Evolutionary conservation across 208 protist genomes (phyloP).

Genomic region (Leptomonas seymouri): DNA sequence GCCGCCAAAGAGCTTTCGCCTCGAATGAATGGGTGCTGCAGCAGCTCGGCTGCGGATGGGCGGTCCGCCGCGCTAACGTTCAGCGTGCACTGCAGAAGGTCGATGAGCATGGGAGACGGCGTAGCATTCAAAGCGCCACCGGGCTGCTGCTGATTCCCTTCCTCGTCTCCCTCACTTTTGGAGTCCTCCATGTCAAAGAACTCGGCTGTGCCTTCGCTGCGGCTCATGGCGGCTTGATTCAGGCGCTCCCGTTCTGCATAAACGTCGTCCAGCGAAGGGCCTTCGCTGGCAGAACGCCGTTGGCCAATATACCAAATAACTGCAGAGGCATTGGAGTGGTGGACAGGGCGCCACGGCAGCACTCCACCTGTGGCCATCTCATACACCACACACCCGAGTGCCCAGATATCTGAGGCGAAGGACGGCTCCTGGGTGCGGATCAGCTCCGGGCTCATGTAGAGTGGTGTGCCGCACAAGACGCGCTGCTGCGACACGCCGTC

Average conservation of each 20-base stretch:
- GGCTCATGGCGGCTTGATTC: constrained; percentile 12
- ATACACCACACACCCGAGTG: constrained; percentile 85
- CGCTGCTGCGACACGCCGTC: constrained; percentile 13
- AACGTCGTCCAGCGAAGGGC: constrained; percentile 46
- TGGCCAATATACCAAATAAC: constrained; percentile 76
- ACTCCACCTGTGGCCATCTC: constrained; percentile 90
- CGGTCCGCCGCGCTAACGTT: constrained; percentile 50
- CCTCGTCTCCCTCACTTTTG: neutral
- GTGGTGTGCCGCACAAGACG: constrained; percentile 69
- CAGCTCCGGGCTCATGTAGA: constrained; percentile 89
- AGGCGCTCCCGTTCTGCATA: constrained; percentile 28
- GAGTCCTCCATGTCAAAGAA: neutral
- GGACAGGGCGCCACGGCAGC: constrained; percentile 67
- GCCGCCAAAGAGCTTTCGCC: constrained; percentile 16
- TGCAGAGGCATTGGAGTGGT: constrained; percentile 42
- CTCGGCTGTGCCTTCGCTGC: neutral
- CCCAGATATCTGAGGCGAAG: constrained; percentile 88
- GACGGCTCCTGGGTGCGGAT: constrained; percentile 64
- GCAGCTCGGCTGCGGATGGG: constrained; percentile 56
- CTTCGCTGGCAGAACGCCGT: constrained; percentile 23
- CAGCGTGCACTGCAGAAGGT: constrained; percentile 66
- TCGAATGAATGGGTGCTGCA: constrained; percentile 82
- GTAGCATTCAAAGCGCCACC: constrained; percentile 12
- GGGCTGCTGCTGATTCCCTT: neutral
- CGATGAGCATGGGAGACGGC: constrained; percentile 50